Evolutionary conservation across 2,329 filamentous ascomycete species (phyloP), one percentile per base, ranked within the genome.

Genomic region (Hymenoscyphus albidus): DNA sequence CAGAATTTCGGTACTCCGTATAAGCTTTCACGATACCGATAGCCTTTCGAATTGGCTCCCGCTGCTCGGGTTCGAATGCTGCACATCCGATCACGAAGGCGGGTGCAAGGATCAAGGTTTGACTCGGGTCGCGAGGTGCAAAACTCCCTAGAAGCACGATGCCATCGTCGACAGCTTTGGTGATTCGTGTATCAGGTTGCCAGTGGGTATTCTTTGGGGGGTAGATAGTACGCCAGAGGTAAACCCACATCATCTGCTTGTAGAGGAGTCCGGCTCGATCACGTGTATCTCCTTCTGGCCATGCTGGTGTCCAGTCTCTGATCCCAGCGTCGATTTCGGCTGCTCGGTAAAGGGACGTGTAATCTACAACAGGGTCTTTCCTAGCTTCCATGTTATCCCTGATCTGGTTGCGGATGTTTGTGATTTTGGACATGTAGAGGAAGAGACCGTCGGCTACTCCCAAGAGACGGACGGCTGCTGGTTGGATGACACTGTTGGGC

Each of bases 361-460:
- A 93, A 75, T 93, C 88, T 54, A 93, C 88, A 0, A 85, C 81
- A 0, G 90, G 90, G 61, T 91, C 87, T 2, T 85, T 78, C 3
- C 85, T 79, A 62, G 83, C 74, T 62, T 81, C 78, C 70, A 92
- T 88, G 61, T 91, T 87, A 39, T 81, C 79, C 5, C 93, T 85
- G 67, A 96, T 90, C 2, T 82, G 82, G 75, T 93, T 89, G 54
- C 92, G 85, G 44, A 97, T 84, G 13, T 85, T 84, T 1, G 91
- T 92, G 66, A 96, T 94, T 72, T 91, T 86, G 7, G 89, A 88
- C 38, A 97, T 87, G 73, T 90, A 88, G 40, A 85, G 83, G 74
- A 96, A 93, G 1, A 97, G 80, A 0, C 91, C 91, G 72, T 97
- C 92, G 51, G 90, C 87, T 32, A 96, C 88, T 27, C 93, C 93